Evolutionary conservation across 179 eudicot genomes (phyloP).

Genomic region (Silene noctiflora): DNA sequence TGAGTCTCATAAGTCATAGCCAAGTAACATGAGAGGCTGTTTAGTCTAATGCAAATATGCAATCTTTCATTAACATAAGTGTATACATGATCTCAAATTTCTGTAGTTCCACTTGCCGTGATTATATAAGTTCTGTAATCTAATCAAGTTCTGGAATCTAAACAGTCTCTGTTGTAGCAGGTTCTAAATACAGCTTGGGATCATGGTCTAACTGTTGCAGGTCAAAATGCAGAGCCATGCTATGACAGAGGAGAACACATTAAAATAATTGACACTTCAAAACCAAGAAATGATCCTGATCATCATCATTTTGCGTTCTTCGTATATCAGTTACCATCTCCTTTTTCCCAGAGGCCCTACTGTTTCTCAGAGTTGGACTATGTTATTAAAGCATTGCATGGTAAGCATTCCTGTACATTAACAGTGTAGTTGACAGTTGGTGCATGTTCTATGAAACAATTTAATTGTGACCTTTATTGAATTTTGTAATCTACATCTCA

Average conservation of each 20-base stretch:
- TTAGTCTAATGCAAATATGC: too few species aligned
- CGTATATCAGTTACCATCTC: constrained; percentile 47
- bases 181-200: constrained; percentile 67
- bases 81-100: not conserved
- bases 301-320: constrained; percentile 44
- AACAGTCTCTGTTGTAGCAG: constrained; percentile 24
- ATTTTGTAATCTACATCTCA: not conserved
- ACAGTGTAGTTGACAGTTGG: not conserved
- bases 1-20: too few species aligned
- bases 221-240: constrained; percentile 58
- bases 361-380: constrained; percentile 51
- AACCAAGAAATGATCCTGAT: constrained; percentile 68
- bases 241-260: constrained; percentile 54
- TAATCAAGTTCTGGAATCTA: constrained; percentile 1
- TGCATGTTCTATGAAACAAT: not conserved
- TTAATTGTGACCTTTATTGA: not conserved
- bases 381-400: constrained; percentile 64
- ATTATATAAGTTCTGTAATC: not conserved
- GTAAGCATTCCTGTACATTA: constrained; percentile 28
- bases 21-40: too few species aligned
- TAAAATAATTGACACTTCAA: constrained; percentile 51
- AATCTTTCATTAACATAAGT: too few species aligned
- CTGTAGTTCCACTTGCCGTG: not conserved
- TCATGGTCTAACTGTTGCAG: constrained; percentile 47
- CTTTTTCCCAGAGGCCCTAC: constrained; percentile 41